phyloP scores from a whole-genome alignment of 1,284 basidiomycete genomes.

The Abortiporus biennis region DNA sequence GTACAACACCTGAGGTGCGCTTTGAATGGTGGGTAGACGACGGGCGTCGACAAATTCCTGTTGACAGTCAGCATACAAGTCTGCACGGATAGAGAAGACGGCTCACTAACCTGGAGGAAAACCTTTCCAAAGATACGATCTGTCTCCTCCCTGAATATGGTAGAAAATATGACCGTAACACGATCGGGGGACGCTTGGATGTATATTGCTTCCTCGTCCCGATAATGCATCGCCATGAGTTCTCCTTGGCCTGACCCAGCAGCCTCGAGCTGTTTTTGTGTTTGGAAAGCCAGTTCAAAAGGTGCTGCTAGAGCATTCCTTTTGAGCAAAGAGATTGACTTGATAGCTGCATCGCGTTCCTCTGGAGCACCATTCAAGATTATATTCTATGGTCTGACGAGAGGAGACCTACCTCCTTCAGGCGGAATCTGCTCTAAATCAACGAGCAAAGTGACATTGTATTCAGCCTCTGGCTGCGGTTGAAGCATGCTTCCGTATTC shows the following conservation, averaged over 20 bases:
- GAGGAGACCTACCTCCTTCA: slow-evolving; percentile 61
- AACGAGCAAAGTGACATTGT: slow-evolving; percentile 84
- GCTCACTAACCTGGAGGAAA: slow-evolving; percentile 86
- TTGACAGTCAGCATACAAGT: not conserved
- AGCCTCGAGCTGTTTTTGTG: slow-evolving; percentile 82
- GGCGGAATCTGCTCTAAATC: slow-evolving; percentile 83
- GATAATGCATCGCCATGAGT: slow-evolving; percentile 91
- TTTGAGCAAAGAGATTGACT: slow-evolving; percentile 84
- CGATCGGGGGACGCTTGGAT: slow-evolving; percentile 91
- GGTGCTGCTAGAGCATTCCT: slow-evolving; percentile 94
- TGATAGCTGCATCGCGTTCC: slow-evolving; percentile 73
- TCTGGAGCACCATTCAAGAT: slow-evolving; percentile 50
- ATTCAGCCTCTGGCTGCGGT: slow-evolving; percentile 71
- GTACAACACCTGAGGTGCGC: slow-evolving; percentile 97
- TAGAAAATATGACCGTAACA: slow-evolving; percentile 97
- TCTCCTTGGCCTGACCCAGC: slow-evolving; percentile 67
- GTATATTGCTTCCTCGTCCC: slow-evolving; percentile 96
- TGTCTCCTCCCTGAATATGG: slow-evolving; percentile 95
- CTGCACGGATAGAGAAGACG: not conserved
- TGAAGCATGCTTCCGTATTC: slow-evolving; percentile 80
- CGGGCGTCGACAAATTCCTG: slow-evolving; percentile 99
- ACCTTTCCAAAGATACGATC: slow-evolving; percentile 96
- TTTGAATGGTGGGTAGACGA: slow-evolving; percentile 89
- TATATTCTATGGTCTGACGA: too few relatives aligned
- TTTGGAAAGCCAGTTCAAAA: slow-evolving; percentile 85